These are phyloP conservation scores for Fonsecaea multimorphosa DNA, from an alignment of 2,329 filamentous ascomycete species.

Conservation along the genomic window DNA sequence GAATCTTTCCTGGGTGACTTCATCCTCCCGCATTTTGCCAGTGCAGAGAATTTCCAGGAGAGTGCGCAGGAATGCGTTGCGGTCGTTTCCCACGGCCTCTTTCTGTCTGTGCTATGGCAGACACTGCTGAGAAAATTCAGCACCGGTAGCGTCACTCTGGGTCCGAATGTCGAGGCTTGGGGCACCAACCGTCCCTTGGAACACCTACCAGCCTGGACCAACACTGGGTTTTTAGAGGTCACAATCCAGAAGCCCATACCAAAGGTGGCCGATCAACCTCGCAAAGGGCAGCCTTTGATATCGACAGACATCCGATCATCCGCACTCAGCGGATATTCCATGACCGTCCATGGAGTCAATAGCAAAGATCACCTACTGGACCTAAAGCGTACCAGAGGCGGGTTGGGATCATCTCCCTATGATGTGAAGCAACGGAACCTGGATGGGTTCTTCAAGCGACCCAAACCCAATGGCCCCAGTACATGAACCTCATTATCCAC, in stretches of 20 bases:
- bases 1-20: constrained; percentile 70
- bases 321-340: constrained; percentile 48
- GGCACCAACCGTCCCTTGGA: constrained; percentile 51
- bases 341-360: constrained; percentile 68
- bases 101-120: constrained; percentile 73
- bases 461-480: constrained; percentile 10
- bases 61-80: constrained; percentile 53
- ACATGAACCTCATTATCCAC: neutral
- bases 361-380: constrained; percentile 72
- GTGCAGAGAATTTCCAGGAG: constrained; percentile 45
- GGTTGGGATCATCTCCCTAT: constrained; percentile 77
- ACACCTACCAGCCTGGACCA: constrained; percentile 66
- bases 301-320: constrained; percentile 22
- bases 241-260: constrained; percentile 17
- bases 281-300: neutral
- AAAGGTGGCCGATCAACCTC: neutral
- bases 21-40: constrained; percentile 63
- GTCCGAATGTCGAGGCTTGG: constrained; percentile 49
- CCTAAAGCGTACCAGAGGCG: constrained; percentile 79
- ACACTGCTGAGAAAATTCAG: constrained; percentile 65
- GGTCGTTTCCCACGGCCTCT: constrained; percentile 82
- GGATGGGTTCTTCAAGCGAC: constrained; percentile 75
- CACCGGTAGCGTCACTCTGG: constrained; percentile 53
- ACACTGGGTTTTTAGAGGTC: constrained; percentile 67
- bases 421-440: constrained; percentile 78